These are phyloP conservation scores for Parietaria judaica DNA, from an alignment of 306 rosid species.

Conservation along the genomic window DNA sequence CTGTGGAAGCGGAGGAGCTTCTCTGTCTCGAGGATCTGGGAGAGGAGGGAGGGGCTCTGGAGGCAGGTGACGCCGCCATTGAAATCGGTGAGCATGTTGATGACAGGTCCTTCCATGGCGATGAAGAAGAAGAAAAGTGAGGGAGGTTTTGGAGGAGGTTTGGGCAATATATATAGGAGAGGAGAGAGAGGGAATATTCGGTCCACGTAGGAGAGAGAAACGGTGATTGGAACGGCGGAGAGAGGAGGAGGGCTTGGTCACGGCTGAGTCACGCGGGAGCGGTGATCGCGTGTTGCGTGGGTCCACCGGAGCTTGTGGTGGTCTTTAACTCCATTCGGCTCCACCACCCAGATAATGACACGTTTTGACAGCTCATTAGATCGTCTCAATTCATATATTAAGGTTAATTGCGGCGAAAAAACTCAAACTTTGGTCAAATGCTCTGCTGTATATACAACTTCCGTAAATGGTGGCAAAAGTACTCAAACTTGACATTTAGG, in stretches of 20 bases:
- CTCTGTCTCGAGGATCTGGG: constrained; percentile 22
- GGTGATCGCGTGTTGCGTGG: constrained; percentile 3
- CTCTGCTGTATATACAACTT: too few relatives aligned
- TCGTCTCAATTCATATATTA: not conserved
- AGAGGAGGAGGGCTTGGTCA: constrained; percentile 21
- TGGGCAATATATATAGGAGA: not conserved
- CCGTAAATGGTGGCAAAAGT: too few relatives aligned
- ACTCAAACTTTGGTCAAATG: too few relatives aligned
- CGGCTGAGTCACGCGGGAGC: constrained; percentile 4
- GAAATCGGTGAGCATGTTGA: constrained; percentile 41
- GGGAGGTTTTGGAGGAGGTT: constrained; percentile 1
- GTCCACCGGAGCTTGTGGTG: constrained; percentile 3
- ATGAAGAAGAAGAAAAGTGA: not conserved
- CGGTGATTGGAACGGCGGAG: not conserved
- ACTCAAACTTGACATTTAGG: too few relatives aligned
- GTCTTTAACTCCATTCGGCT: not conserved
- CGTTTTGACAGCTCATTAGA: not conserved
- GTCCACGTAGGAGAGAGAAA: constrained; percentile 30
- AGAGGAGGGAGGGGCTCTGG: constrained; percentile 23
- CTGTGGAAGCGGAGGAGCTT: constrained; percentile 20
- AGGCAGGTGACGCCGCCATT: constrained; percentile 23
- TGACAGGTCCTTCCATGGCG: constrained; percentile 46
- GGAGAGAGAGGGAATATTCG: constrained; percentile 13
- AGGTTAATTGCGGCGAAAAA: too few relatives aligned
- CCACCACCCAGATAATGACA: constrained; percentile 5